Base-by-base conservation (phyloP, 345 rosid genomes). In the Corchorus capsularis region DNA sequence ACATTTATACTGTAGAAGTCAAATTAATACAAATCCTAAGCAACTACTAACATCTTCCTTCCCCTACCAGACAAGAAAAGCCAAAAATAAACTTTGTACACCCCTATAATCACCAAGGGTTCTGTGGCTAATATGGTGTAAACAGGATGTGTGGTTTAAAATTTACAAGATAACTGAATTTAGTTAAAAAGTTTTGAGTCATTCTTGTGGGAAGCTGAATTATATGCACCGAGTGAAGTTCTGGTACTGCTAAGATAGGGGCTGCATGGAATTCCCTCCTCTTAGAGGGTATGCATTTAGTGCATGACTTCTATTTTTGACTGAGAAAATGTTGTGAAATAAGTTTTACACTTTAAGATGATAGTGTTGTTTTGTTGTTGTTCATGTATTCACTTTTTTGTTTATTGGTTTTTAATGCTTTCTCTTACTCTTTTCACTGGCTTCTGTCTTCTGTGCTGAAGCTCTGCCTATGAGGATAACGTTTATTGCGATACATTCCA, bases 401-500 rank as follows among this genome's bases (percentile, higher is more conserved):
- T 37, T 50, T 46, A 72, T 82, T 62, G 46, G 19, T 54, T 62
- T 45, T 57, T 37, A 19, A 52, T 12, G 49, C 66, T 72, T 41
- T 15, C 59, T 47, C 73, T 70, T 69, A 50, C 12, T 37, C 11
- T 63, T 62, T 54, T 45, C 19, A 22, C 2, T 9, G 66, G 20
- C 39, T 50, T 54, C 64, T 55, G 5, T 0, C 34, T 43, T 59
- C 49, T 22, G 62, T 74, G 50, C 59, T 56, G 50, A 79, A 94
- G 97, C 80, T 84, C 92, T 77, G 95, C 95, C 45, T 94, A 86
- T 79, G 94, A 94, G 83, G 82, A 73, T 78, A 79, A 80, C 6
- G 71, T 80, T 56, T 94, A 79, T 85, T 94, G 98, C 75, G 88
- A 90, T 62, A 87, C 85, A 37, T 94, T 89, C 84, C 98, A 94